Percentiles rank a stretch among this genome's conserved stretches.
Evolutionary conservation across 78 protist species (phyloP).

Genomic region (slime mould (Dictyostelium discoideum)): DNA sequence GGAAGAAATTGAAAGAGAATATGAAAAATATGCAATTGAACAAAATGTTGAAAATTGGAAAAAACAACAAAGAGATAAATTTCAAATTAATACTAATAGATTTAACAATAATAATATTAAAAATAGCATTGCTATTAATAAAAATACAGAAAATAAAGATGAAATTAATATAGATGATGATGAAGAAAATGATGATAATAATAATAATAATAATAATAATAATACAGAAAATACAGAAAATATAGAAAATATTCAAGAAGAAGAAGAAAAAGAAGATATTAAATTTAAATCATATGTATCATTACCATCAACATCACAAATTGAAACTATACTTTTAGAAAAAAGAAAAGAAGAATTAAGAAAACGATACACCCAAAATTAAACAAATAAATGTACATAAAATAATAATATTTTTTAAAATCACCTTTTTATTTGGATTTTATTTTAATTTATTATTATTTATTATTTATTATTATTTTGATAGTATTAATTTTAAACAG

Average conservation of each 20-base stretch:
- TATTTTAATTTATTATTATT: too few species aligned
- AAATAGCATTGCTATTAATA: not conserved
- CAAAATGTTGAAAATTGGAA: slow-evolving; percentile 71
- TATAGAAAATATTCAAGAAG: not conserved
- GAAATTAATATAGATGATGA: slow-evolving; percentile 69
- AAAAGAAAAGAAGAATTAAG: slow-evolving; percentile 36
- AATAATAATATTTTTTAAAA: not conserved
- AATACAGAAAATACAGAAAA: not conserved
- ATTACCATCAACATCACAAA: slow-evolving; percentile 22
- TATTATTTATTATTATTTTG: not conserved
- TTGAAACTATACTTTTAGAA: slow-evolving; percentile 26
- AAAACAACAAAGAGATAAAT: slow-evolving; percentile 31
- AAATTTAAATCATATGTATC: slow-evolving; percentile 47
- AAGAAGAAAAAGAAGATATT: slow-evolving; percentile 1
- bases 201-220: not conserved
- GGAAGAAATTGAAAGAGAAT: slow-evolving; percentile 38
- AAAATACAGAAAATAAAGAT: not conserved
- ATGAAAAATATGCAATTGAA: slow-evolving; percentile 21
- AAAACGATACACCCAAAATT: not conserved
- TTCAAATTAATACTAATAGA: not conserved
- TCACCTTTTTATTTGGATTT: not conserved
- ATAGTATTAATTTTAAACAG: not conserved
- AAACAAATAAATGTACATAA: not conserved
- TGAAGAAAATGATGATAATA: slow-evolving; percentile 22
- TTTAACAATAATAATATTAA: not conserved